phyloP scores from a whole-genome alignment of 106 monocot genomes.

The Apostasia ramifera region DNA sequence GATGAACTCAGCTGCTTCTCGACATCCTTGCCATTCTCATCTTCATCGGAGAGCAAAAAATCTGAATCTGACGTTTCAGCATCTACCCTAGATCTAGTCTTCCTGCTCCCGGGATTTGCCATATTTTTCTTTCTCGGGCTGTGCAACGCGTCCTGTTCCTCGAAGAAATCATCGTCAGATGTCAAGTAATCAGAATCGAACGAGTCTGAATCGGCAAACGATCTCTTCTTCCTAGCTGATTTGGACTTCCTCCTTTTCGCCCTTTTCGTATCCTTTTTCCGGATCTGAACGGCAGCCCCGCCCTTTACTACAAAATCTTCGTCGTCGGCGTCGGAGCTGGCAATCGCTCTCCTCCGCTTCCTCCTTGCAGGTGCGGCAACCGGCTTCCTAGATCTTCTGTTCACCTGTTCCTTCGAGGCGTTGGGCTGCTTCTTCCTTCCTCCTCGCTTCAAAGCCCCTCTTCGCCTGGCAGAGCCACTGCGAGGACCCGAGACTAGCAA shows the following conservation, averaged over 20 bases:
- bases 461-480: slow-evolving; percentile 2
- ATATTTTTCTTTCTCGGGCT: background rate
- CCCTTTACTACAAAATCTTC: slow-evolving; percentile 39
- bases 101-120: slow-evolving; percentile 5
- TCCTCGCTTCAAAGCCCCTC: slow-evolving; percentile 1
- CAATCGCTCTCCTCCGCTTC: slow-evolving; percentile 5
- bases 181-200: slow-evolving; percentile 9
- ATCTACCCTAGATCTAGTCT: slow-evolving; percentile 16
- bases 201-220: slow-evolving; percentile 1
- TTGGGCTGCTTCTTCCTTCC: slow-evolving; percentile 20
- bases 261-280: slow-evolving; percentile 12
- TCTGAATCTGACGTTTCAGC: slow-evolving; percentile 57
- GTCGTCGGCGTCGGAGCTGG: slow-evolving; percentile 8
- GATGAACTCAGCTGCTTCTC: slow-evolving; percentile 13
- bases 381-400: slow-evolving; percentile 6
- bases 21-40: slow-evolving; percentile 11
- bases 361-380: slow-evolving; percentile 4
- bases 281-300: slow-evolving; percentile 6
- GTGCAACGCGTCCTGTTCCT: slow-evolving; percentile 1
- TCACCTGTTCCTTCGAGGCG: slow-evolving; percentile 13
- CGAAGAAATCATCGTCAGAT: slow-evolving; percentile 20
- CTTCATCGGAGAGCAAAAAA: slow-evolving; percentile 36
- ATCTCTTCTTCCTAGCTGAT: slow-evolving; percentile 6
- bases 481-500: background rate
- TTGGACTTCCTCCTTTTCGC: slow-evolving; percentile 11